Base-by-base conservation (phyloP, 768 basidiomycete species). In the Boletus reticuloceps region DNA sequence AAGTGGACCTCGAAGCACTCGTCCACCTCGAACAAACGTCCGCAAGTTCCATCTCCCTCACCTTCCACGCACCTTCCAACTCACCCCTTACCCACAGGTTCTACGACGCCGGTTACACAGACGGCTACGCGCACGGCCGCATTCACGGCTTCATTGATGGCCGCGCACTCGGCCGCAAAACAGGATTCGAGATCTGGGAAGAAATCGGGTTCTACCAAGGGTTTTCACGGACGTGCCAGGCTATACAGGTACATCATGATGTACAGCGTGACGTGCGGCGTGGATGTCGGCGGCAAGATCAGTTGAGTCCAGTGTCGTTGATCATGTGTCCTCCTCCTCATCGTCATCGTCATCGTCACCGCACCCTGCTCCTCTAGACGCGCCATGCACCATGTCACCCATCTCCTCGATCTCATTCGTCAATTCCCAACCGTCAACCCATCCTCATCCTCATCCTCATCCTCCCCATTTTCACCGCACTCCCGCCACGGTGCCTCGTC, bases 181-280 rank as follows among this genome's bases (percentile, higher is more conserved):
- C 96, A 62, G 91, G 90, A 0, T 98, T 86, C 69, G 94, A 96
- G 72, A 85, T 97, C 72, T 98, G 94, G 94, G 95, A 98, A 70
- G 96, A 99, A 70, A 80, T 99, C 13, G 94, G 91, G 2, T 98
- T 87, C 64, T 95, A 95, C 68, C 82, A 95, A 63, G 96, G 94
- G 6, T 88, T 89, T 62, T 91, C 92, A 3, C 58, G 64, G 51
- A 81, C 85, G 52, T 97, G 91, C 91, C 69, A 74, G 55, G 75
- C 76, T 2, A 72, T 90, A 50, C 74, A 25, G 25, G 25, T 6
- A 25, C 25, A 25, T 5, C 25, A 75, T 40, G 62, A 71, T 20
- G 29, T 9, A 8, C 72, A 71, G 50, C 75, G n/a, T n/a, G n/a
- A n/a, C n/a, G n/a, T n/a, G n/a, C n/a, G n/a, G n/a, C n/a, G 78